phyloP scores from a whole-genome alignment of 192 early-diverging fungal species.

The Linderina pennispora region DNA sequence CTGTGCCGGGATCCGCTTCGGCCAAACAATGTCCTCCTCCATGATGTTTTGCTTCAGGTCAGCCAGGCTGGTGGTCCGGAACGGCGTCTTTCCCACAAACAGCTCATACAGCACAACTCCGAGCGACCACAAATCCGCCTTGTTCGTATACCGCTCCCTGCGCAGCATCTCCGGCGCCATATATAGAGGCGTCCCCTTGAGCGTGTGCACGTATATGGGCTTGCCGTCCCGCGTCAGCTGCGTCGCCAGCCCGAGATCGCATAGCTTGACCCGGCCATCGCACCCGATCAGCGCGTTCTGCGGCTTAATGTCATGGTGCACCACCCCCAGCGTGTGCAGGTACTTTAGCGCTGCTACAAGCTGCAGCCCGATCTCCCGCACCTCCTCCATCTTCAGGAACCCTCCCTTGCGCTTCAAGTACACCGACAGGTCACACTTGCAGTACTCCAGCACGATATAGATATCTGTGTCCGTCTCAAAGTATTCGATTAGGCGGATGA shows the following conservation, averaged over 20 bases:
- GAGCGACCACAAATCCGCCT: slow-evolving; percentile 47
- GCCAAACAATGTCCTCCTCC: slow-evolving; percentile 47
- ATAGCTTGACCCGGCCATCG: slow-evolving; percentile 50
- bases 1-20: slow-evolving; percentile 37
- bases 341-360: slow-evolving; percentile 56
- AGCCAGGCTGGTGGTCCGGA: slow-evolving; percentile 35
- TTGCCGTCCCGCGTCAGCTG: slow-evolving; percentile 41
- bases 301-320: slow-evolving; percentile 67
- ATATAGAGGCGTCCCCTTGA: slow-evolving; percentile 43
- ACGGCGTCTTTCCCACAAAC: slow-evolving; percentile 45
- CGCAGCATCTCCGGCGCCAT: slow-evolving; percentile 44
- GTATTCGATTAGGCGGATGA: slow-evolving; percentile 46
- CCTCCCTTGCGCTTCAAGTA: slow-evolving; percentile 32
- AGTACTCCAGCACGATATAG: slow-evolving; percentile 48
- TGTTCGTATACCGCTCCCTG: slow-evolving; percentile 44
- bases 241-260: slow-evolving; percentile 48
- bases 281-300: slow-evolving; percentile 59
- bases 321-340: slow-evolving; percentile 59
- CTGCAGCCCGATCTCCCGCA: slow-evolving; percentile 42
- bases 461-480: slow-evolving; percentile 41
- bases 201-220: slow-evolving; percentile 31
- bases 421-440: slow-evolving; percentile 41
- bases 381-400: slow-evolving; percentile 36
- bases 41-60: slow-evolving; percentile 44
- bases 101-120: slow-evolving; percentile 48